A percentile compares a stretch with the other conserved stretches of the same genome.
phyloP scores from a whole-genome alignment of 192 early-diverging fungal genomes.

The Linnemannia hyalina region DNA sequence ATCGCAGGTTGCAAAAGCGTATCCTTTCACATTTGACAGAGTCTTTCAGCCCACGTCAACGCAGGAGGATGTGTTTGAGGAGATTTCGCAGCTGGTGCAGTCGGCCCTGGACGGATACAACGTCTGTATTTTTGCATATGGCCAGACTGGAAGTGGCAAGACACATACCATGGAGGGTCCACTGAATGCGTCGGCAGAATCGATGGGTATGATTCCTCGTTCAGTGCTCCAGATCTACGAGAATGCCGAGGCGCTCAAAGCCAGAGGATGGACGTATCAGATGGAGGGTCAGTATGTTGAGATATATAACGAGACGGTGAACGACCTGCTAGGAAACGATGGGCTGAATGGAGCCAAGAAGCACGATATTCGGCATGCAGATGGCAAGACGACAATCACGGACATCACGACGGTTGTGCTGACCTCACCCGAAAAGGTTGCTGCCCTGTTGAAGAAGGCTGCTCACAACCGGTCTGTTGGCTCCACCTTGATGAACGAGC shows the following conservation, averaged over 20 bases:
- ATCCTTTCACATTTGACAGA: constrained; percentile 88
- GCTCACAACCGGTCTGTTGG: constrained; percentile 90
- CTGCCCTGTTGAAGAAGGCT: constrained; percentile 79
- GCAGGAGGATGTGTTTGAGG: constrained; percentile 90
- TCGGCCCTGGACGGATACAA: constrained; percentile 97
- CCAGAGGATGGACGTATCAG: constrained; percentile 89
- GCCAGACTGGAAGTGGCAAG: constrained; percentile 96
- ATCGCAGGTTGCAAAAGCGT: constrained; percentile 62
- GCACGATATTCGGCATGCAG: constrained; percentile 89
- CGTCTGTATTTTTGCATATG: constrained; percentile 98
- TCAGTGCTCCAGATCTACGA: constrained; percentile 93
- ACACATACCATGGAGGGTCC: constrained; percentile 87
- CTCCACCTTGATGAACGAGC: constrained; percentile 93
- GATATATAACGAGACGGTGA: constrained; percentile 95
- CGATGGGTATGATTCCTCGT: constrained; percentile 93
- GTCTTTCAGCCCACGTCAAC: constrained; percentile 79
- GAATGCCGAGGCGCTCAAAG: constrained; percentile 73
- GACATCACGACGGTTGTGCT: constrained; percentile 79
- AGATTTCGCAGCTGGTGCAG: constrained; percentile 97
- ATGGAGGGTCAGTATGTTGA: constrained; percentile 94
- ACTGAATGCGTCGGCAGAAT: constrained; percentile 46
- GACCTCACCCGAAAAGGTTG: constrained; percentile 80
- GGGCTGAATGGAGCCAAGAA: constrained; percentile 66
- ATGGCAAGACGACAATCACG: constrained; percentile 84
- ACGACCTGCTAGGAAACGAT: constrained; percentile 78